Evolutionary conservation across 1,284 basidiomycete genomes (phyloP).

Genomic region (Grifola frondosa): DNA sequence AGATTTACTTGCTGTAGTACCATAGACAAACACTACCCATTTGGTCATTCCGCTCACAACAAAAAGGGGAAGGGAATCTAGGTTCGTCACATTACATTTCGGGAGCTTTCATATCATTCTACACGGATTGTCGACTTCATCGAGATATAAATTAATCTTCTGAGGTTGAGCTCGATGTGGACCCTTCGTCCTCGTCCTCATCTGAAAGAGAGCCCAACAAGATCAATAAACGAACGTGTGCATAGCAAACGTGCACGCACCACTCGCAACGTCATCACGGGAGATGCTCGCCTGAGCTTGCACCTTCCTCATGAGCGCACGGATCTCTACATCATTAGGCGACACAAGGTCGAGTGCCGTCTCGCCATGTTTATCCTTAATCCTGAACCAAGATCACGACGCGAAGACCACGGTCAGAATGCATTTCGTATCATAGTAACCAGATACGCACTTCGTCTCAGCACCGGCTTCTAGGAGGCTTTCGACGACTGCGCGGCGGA

Average conservation of each 20-base stretch:
- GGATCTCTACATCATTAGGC: constrained; percentile 45
- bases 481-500: constrained; percentile 55
- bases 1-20: not conserved
- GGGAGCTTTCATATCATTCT: no score
- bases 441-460: constrained; percentile 55
- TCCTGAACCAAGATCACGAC: constrained; percentile 40
- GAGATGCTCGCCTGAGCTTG: constrained; percentile 43
- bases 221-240: not conserved
- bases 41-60: no score
- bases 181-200: constrained; percentile 35
- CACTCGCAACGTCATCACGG: constrained; percentile 40
- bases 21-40: not conserved
- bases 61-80: no score
- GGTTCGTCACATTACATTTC: not conserved
- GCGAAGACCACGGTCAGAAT: no score
- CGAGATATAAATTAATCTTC: constrained; percentile 33
- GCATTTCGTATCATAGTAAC: not conserved
- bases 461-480: constrained; percentile 78
- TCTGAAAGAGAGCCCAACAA: constrained; percentile 19
- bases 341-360: constrained; percentile 60
- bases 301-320: constrained; percentile 48
- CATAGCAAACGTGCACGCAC: constrained; percentile 24
- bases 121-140: no score
- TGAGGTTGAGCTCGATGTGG: constrained; percentile 36
- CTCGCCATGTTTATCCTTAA: constrained; percentile 72